Evolutionary conservation across 306 rosid species (phyloP), one percentile per base, ranked within the genome.

Genomic region (Rubus idaeus): DNA sequence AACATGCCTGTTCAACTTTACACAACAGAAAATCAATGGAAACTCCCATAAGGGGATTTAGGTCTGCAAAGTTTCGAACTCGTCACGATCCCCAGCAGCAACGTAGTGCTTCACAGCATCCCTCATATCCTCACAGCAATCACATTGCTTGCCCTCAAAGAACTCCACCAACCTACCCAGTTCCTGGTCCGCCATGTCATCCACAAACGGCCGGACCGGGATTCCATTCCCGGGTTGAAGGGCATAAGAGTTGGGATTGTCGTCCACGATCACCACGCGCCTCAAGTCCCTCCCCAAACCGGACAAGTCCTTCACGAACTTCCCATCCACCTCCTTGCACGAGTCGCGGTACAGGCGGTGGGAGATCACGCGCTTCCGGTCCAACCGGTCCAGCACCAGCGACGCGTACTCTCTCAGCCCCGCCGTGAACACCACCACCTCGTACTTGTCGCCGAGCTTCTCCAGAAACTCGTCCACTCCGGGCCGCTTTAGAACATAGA

Each of bases 381-480:
- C 99, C 11, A 95, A 66, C 82, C 86, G 82, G 77, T 92, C 95
- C 50, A 95, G 76, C 18, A 95, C 99, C 63, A 90, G 35, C 6
- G 93, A 88, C 5, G 99, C 99, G 76, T 95, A 95, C 70, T 92
- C 99, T 20, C 68, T 86, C 45, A 91, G 40, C 35, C 91, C 97
- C 0, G 99, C 99, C 2, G 97, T 95, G 85, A 95, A 92, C 18
- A 92, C 92, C 47, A 92, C 97, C 42, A 95, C 86, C 85, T 95
- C 99, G 64, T 67, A 95, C 74, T 68, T 90, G 18, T 41, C 81
- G 0, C 85, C 90, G 41, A 95, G 77, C 0, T 82, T 60, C 41
- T 79, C 90, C 69, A 95, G 71, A 2, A 95, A 50, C 67, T 87
- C 88, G 18, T 95, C 97, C 0, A 90, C 85, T 0, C 99, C 99